Evolutionary conservation across 208 protist species (phyloP).

Genomic region (Hexamita inflata): DNA sequence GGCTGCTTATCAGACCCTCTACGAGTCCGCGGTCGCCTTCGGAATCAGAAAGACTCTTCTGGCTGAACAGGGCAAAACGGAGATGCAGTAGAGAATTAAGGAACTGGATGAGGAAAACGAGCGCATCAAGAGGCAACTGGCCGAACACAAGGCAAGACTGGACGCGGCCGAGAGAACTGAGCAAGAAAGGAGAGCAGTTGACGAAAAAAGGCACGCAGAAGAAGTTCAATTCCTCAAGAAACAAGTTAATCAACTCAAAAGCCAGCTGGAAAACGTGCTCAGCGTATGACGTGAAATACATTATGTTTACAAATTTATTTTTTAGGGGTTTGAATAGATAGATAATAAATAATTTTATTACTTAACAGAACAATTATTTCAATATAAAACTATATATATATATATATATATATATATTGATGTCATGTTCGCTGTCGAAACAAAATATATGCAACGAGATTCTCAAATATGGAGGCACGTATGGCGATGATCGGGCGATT

Average conservation of each 20-base stretch:
- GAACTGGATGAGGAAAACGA: slow-evolving; percentile 72
- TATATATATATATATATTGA: too few relatives aligned
- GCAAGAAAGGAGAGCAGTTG: slow-evolving; percentile 59
- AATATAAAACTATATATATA: too few relatives aligned
- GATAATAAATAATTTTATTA: too few relatives aligned
- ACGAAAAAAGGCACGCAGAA: slow-evolving; percentile 69
- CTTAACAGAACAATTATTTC: too few relatives aligned
- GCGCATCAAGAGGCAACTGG: slow-evolving; percentile 64
- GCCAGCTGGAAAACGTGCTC: slow-evolving; percentile 51
- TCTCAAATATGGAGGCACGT: too few relatives aligned
- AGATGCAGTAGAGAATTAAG: slow-evolving; percentile 72
- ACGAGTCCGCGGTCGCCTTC: slow-evolving; percentile 67
- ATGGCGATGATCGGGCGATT: too few relatives aligned
- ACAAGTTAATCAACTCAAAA: slow-evolving; percentile 61
- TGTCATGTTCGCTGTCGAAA: too few relatives aligned
- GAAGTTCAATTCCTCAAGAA: slow-evolving; percentile 75
- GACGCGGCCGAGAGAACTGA: slow-evolving; percentile 41
- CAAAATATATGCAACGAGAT: too few relatives aligned
- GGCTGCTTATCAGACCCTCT: slow-evolving; percentile 61
- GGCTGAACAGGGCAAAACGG: slow-evolving; percentile 77
- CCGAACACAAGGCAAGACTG: slow-evolving; percentile 39
- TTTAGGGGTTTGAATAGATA: too few relatives aligned
- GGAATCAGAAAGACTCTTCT: slow-evolving; percentile 85
- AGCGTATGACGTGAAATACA: slow-evolving; percentile 3
- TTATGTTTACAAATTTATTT: too few relatives aligned